These are phyloP conservation scores for Pythium volutum DNA, from an alignment of 352 stramenopile species.

Conservation along the genomic window DNA sequence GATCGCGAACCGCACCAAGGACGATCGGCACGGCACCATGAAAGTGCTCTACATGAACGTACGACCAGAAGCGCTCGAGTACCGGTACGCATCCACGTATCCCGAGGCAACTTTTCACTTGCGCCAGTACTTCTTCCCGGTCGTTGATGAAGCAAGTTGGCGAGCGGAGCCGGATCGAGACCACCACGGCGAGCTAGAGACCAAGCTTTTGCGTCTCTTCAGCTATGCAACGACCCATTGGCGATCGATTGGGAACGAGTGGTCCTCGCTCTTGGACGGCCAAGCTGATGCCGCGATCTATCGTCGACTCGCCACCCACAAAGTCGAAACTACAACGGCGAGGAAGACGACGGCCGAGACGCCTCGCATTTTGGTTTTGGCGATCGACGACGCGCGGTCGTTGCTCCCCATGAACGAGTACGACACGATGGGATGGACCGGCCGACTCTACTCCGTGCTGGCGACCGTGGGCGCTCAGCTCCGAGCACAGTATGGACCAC, in stretches of 20 bases:
- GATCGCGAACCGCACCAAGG: background rate
- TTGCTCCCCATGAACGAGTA: background rate
- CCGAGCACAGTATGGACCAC: background rate
- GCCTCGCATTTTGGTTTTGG: slow-evolving; percentile 2
- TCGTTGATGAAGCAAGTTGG: background rate
- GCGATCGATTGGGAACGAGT: background rate
- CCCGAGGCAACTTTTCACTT: background rate
- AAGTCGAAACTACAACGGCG: background rate
- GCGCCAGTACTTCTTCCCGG: background rate
- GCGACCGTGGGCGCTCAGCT: background rate
- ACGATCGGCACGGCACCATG: background rate
- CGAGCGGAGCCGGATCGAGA: background rate
- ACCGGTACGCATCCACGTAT: background rate
- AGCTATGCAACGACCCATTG: background rate
- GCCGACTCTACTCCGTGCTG: background rate
- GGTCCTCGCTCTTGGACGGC: background rate
- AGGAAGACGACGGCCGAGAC: background rate
- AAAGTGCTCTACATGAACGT: background rate
- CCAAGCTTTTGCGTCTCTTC: background rate
- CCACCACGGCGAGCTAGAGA: background rate
- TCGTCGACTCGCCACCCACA: background rate
- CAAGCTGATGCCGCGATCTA: background rate
- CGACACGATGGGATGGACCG: background rate
- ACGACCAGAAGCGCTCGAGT: background rate
- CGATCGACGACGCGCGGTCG: slow-evolving; percentile 2